Evolutionary conservation across 2,329 filamentous ascomycete genomes (phyloP), one percentile per base, ranked within the genome.

Genomic region (Cercospora sp.): DNA sequence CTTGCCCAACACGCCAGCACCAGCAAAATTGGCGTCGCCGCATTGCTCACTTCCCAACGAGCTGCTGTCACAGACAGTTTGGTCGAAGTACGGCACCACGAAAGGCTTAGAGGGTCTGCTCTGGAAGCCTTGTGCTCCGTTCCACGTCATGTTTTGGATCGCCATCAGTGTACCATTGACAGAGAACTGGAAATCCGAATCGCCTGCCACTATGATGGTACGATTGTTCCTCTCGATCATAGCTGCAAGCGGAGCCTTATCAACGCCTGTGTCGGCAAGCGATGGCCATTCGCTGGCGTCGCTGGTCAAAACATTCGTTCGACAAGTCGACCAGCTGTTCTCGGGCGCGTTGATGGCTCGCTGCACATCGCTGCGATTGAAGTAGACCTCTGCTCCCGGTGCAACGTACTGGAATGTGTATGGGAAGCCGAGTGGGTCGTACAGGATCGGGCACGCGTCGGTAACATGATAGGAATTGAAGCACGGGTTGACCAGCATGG

Each of bases 351-450:
- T 72, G 63, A 79, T 74, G 26, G 75, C 75, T 13, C 71, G 69
- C 66, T 79, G 76, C 16, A 79, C 78, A 51, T 77, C 75, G 2
- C 70, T 69, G 10, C 73, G 73, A 71, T 77, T 77, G 74, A 78
- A 78, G 72, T 77, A 78, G 58, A 70, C 61, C 23, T 57, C 20
- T 16, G 66, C 55, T 20, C 62, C 62, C 12, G 51, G 51, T 1
- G 51, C 23, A 18, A 57, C 51, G 26, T 58, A 65, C 23, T 40
- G 36, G 23, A 64, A 51, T 3, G 66, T 61, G 51, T 57, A 57
- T 31, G 65, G 53, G 5, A 64, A 59, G 0, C 70, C 69, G 1
- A 74, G 64, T 12, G 51, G 55, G 59, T 75, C 73, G 71, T 70
- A 74, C 1, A 72, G 63, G 20, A 63, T 71, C 2, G 75, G 75